phyloP scores from a whole-genome alignment of 2,329 filamentous ascomycete genomes.

The Aspergillus hiratsukae region DNA sequence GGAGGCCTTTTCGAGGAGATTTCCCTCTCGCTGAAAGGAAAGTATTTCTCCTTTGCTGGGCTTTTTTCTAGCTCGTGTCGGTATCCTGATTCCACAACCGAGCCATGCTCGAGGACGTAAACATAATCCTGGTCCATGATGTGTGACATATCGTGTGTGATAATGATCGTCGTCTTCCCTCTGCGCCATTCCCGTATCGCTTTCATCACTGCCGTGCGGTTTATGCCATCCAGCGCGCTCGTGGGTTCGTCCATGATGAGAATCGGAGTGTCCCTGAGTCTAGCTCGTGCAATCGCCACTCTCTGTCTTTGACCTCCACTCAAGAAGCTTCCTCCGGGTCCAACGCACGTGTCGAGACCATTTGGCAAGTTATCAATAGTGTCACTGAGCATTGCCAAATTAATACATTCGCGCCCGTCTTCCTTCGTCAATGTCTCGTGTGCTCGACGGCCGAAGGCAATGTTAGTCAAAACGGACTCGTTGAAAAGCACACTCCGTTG shows the following conservation, averaged over 20 bases:
- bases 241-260: slow-evolving; percentile 86
- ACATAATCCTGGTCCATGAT: slow-evolving; percentile 70
- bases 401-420: slow-evolving; percentile 59
- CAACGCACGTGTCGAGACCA: slow-evolving; percentile 68
- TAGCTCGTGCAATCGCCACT: slow-evolving; percentile 73
- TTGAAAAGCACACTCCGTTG: slow-evolving; percentile 79
- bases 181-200: slow-evolving; percentile 71
- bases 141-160: slow-evolving; percentile 82
- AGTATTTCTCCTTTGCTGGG: slow-evolving; percentile 25
- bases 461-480: slow-evolving; percentile 72
- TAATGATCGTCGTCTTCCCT: slow-evolving; percentile 83
- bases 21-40: slow-evolving; percentile 4
- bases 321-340: slow-evolving; percentile 63
- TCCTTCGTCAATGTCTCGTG: slow-evolving; percentile 47
- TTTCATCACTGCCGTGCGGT: slow-evolving; percentile 64
- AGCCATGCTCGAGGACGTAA: slow-evolving; percentile 70
- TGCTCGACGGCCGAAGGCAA: slow-evolving; percentile 63
- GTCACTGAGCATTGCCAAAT: slow-evolving; percentile 64
- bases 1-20: neutral
- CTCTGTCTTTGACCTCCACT: slow-evolving; percentile 85
- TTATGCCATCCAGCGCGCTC: slow-evolving; percentile 75
- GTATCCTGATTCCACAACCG: slow-evolving; percentile 65
- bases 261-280: slow-evolving; percentile 70
- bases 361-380: slow-evolving; percentile 63
- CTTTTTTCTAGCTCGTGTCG: slow-evolving; percentile 49